A percentile compares a stretch with the other conserved stretches of the same genome.
Evolutionary conservation across 352 stramenopile species (phyloP).

Genomic region (Phytophthora quininea): DNA sequence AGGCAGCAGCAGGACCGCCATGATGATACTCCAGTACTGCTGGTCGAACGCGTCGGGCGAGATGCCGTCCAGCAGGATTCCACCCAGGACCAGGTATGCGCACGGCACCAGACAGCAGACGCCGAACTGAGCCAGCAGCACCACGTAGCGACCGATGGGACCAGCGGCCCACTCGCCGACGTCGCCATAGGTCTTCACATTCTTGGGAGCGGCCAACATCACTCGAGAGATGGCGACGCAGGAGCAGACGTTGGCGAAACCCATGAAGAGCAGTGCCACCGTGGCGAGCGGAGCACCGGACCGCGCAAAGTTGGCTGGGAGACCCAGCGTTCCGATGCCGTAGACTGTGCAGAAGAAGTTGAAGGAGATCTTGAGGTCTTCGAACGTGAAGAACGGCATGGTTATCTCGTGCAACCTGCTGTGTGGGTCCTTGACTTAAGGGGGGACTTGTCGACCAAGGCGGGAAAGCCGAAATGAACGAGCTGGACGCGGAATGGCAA

Average conservation of each 20-base stretch:
- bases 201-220: conserved; percentile 47
- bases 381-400: conserved; percentile 45
- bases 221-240: conserved; percentile 53
- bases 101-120: conserved; percentile 51
- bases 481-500: not conserved
- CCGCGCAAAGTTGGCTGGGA: conserved; percentile 53
- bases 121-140: conserved; percentile 46
- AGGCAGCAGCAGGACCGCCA: conserved; percentile 45
- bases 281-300: conserved; percentile 41
- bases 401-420: conserved; percentile 18
- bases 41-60: conserved; percentile 42
- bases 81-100: conserved; percentile 56
- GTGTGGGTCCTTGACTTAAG: not conserved
- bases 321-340: conserved; percentile 55
- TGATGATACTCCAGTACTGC: conserved; percentile 56
- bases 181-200: conserved; percentile 55
- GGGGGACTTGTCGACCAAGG: conserved; percentile 19
- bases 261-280: conserved; percentile 52
- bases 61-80: conserved; percentile 45
- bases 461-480: conserved; percentile 20
- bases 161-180: conserved; percentile 54
- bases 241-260: conserved; percentile 47
- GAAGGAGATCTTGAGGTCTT: conserved; percentile 54
- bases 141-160: conserved; percentile 42
- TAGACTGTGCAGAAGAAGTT: conserved; percentile 57